Conservation (phyloP, 1,284 basidiomycete genomes). For the Flammula alnicola region DNA sequence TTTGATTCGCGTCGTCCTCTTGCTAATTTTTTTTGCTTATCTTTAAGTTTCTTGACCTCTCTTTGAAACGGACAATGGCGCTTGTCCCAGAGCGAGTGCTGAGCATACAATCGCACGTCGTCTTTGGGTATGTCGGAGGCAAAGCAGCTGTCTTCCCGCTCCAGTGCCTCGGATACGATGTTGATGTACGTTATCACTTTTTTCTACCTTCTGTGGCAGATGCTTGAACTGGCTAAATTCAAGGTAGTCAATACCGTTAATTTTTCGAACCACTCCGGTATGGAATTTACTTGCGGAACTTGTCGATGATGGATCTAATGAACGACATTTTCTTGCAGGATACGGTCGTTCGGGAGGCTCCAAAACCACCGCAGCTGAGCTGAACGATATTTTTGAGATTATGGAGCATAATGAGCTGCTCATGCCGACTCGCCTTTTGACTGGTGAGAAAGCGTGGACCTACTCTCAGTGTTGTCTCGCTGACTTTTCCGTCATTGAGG, state of each 20-base stretch:
- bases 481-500: too few species aligned
- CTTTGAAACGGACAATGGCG: constrained; percentile 17
- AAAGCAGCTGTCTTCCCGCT: constrained; percentile 96
- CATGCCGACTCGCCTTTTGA: constrained; percentile 68
- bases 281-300: constrained; percentile 24
- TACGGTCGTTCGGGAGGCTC: constrained; percentile 80
- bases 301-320: neutral
- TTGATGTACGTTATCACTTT: constrained; percentile 73
- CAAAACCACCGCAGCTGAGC: constrained; percentile 71
- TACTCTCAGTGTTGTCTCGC: too few species aligned
- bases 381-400: constrained; percentile 66
- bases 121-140: constrained; percentile 93
- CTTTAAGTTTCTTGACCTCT: too few species aligned
- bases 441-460: constrained; percentile 60
- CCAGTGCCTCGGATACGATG: constrained; percentile 94
- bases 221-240: constrained; percentile 33
- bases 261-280: constrained; percentile 93
- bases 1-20: neutral
- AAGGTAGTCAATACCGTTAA: constrained; percentile 96
- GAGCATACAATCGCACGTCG: constrained; percentile 93
- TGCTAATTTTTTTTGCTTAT: too few species aligned
- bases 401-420: constrained; percentile 76
- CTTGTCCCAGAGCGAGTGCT: constrained; percentile 53
- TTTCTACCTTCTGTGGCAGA: neutral
- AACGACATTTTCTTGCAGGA: constrained; percentile 46